Evolutionary conservation across 495 filamentous ascomycete genomes (phyloP), one percentile per base, ranked within the genome.

Genomic region (Aspergillus homomorphus): DNA sequence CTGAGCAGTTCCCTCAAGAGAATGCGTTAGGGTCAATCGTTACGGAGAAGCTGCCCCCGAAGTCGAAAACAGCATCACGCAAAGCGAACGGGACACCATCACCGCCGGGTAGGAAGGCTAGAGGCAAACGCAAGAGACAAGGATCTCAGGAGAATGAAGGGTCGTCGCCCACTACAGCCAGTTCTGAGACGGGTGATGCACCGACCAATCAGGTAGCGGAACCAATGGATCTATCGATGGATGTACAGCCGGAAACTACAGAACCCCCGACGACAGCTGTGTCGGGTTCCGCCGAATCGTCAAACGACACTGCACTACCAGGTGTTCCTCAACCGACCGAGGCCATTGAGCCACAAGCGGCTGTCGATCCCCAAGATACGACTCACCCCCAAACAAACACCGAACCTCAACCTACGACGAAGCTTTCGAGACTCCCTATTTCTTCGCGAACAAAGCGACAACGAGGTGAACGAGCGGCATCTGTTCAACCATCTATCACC

Each of bases 391-490:
- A 51, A 8, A 15, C n/a, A 6, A 19, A 14, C 5, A 28, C 14
- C 24, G 48, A 45, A 12, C 41, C 33, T 26, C 54, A 66, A 56
- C 49, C 33, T 41, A 45, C 14, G 46, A 30, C 28, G 7, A 15
- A 12, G 30, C 49, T 51, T 10, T 28, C 48, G 23, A 51, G 23
- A 26, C 49, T 24, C 24, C n/a, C 61, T 15, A 28, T 52, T 57
- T 12, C 54, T 7, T 54, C 50, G n/a, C 50, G 46, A 38, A 57
- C 28, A 12, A 66, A 58, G 45, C 60, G 62, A 24, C 49, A 28
- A 22, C 64, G 61, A 53, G 60, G 62, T 51, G 57, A 54, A 22
- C 69, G 53, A 3, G 49, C 53, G 16, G 45, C 59, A 18, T 26
- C 53, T 2, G 58, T 49, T 15, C 49, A 62, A 45, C 21, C 63